These are phyloP conservation scores for Lentinula boryana DNA, from an alignment of 768 basidiomycete genomes.

Conservation along the genomic window DNA sequence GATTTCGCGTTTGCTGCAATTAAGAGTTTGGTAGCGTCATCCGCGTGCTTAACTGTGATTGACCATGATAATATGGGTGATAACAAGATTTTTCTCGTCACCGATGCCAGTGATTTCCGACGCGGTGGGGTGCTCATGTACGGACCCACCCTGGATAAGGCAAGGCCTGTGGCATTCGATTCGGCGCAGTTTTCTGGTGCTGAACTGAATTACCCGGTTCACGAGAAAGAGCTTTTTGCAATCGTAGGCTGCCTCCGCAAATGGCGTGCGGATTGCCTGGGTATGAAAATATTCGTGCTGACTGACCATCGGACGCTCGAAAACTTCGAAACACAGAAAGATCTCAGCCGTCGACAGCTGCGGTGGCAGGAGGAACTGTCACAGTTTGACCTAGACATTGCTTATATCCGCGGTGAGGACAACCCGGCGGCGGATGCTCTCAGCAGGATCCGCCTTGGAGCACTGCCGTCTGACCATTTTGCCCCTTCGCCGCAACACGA, in stretches of 20 bases:
- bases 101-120: constrained; percentile 20
- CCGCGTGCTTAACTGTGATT: constrained; percentile 23
- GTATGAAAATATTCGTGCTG: constrained; percentile 13
- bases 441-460: constrained; percentile 11
- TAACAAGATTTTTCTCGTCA: constrained; percentile 24
- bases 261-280: constrained; percentile 16
- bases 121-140: constrained; percentile 21
- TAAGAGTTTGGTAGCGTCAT: constrained; percentile 21
- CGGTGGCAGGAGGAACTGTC: constrained; percentile 22
- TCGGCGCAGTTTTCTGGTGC: constrained; percentile 17
- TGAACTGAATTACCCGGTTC: constrained; percentile 21
- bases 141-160: constrained; percentile 17
- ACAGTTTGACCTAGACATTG: constrained; percentile 22
- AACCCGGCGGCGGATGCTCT: constrained; percentile 25
- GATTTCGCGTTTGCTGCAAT: constrained; percentile 21
- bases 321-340: constrained; percentile 17
- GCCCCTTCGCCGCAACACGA: no score
- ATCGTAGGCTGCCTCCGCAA: constrained; percentile 19
- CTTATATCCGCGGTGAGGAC: constrained; percentile 20
- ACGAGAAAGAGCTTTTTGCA: constrained; percentile 23
- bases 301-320: constrained; percentile 29
- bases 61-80: constrained; percentile 22
- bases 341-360: constrained; percentile 19
- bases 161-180: constrained; percentile 24
- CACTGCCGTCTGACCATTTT: no score